A percentile compares a stretch with the other conserved stretches of the same genome.
Evolutionary conservation across 179 eudicot species (phyloP).

Genomic region (Beta lomatogona): DNA sequence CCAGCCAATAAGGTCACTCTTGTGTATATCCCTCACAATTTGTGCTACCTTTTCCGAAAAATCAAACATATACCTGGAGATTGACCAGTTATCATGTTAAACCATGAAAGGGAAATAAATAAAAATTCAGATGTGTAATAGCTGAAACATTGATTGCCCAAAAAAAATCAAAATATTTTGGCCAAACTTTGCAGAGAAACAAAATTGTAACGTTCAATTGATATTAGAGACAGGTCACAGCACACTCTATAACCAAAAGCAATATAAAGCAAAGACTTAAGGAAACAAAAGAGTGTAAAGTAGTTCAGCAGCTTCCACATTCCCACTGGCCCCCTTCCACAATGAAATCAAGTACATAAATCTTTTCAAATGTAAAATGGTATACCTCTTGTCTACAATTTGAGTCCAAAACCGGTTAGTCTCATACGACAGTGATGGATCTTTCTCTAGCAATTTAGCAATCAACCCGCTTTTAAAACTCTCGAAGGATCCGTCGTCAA

Average conservation of each 20-base stretch:
- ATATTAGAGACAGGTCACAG: neutral
- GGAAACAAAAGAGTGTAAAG: too few relatives aligned
- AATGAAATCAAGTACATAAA: neutral
- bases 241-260: neutral
- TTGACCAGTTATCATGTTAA: neutral
- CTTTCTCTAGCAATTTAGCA: constrained; percentile 80
- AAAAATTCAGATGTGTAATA: neutral
- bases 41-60: constrained; percentile 69
- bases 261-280: neutral
- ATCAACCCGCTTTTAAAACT: constrained; percentile 72
- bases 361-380: neutral
- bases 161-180: neutral
- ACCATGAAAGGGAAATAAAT: neutral
- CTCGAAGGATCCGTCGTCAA: constrained; percentile 75
- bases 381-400: constrained; percentile 77
- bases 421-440: constrained; percentile 82
- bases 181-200: neutral
- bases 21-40: constrained; percentile 51
- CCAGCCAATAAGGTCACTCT: constrained; percentile 72
- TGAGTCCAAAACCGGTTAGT: constrained; percentile 87
- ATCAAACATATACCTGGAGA: constrained; percentile 87
- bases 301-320: neutral
- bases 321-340: neutral
- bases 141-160: neutral
- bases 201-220: neutral